Evolutionary conservation across 805 yeast genomes (phyloP), one percentile per base, ranked within the genome.

Genomic region (Sugiyamaella qingdaonensis): DNA sequence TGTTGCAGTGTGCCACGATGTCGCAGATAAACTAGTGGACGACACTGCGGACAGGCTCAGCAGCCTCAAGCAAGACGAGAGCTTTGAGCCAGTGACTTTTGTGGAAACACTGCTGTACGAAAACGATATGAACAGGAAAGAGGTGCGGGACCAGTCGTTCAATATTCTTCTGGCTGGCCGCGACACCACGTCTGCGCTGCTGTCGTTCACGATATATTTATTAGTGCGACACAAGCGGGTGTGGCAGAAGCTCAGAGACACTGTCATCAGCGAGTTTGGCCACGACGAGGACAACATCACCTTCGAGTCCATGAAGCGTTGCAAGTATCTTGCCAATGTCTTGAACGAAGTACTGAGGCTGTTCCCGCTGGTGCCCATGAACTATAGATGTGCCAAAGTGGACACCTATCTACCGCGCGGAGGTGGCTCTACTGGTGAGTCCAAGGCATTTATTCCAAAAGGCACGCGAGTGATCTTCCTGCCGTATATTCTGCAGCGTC

Each of bases 161-260:
- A 78, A 76, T 60, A 73, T 79, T 53, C 68, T 78, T 54, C 62
- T 78, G 21, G 83, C 83, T 14, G 82, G 81, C 29, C 70, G 83
- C 58, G 82, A 79, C 60, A 79, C 82, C 44, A 78, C 82, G 11
- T 81, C 82, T 7, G 74, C 77, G 2, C 65, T 77, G 37, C 70
- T 78, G 53, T 71, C 79, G 10, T 77, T 73, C 62, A 61, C 73
- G 18, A 67, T 78, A 47, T 76, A 66, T 57, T 76, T 76, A 60
- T 69, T 78, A 48, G 73, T 78, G n/a, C 68, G 76, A 52, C 64
- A 76, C 60, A 62, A 63, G 34, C 53, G 60, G 7, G 61, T 64
- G 13, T 67, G 59, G 55, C 46, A 57, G 19, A 63, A 65, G 56
- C 69, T 78, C 51, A 72, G 78, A 51, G 64, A 61, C 35, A 73